A percentile compares a stretch with the other conserved stretches of the same genome.
Conservation (phyloP, 306 rosid species). For the Lathyrus oleraceus region DNA sequence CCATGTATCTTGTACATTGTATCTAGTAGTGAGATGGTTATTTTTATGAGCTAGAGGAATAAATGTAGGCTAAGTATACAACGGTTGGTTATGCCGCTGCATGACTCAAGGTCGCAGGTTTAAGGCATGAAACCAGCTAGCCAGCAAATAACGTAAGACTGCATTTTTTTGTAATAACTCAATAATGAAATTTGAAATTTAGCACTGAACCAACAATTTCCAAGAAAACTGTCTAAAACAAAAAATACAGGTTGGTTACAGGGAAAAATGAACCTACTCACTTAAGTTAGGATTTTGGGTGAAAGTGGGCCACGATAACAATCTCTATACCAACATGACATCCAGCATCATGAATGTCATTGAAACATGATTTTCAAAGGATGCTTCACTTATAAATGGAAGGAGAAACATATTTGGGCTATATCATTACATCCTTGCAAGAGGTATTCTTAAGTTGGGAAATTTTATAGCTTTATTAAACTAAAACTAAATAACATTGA, state of each 20-base stretch:
- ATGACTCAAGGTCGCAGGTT: not conserved
- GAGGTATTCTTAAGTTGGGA: slow-evolving; percentile 3
- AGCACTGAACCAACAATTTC: not conserved
- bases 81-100: not conserved
- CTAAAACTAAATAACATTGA: slow-evolving; percentile 28
- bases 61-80: not conserved
- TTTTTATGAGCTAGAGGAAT: no score
- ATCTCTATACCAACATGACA: not conserved
- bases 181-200: slow-evolving; percentile 13
- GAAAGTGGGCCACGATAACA: not conserved
- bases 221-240: not conserved
- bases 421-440: slow-evolving; percentile 26
- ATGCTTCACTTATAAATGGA: slow-evolving; percentile 3
- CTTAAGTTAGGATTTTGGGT: slow-evolving; percentile 1
- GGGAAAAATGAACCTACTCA: slow-evolving; percentile 7
- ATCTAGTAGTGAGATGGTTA: no score
- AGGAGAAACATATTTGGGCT: slow-evolving; percentile 17
- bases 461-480: slow-evolving; percentile 9
- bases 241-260: not conserved
- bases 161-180: not conserved
- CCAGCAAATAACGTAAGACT: not conserved
- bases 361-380: not conserved
- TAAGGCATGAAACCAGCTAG: not conserved
- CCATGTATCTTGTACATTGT: no score
- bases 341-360: slow-evolving; percentile 11